Evolutionary conservation across 2,329 filamentous ascomycete genomes (phyloP).

Genomic region (Trichoderma oligosporum): DNA sequence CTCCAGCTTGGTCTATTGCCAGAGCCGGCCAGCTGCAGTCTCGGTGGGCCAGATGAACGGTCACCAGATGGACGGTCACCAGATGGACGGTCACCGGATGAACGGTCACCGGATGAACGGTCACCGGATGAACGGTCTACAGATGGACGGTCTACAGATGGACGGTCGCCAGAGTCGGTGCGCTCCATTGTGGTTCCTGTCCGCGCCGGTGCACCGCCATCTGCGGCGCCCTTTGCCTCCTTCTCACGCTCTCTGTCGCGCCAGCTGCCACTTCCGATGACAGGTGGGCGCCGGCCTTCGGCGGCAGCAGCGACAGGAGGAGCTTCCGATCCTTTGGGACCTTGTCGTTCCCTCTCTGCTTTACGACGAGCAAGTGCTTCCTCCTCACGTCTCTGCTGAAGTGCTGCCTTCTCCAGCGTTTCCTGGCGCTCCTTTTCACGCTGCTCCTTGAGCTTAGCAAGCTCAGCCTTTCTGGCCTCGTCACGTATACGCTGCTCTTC

Average conservation of each 20-base stretch:
- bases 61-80: conserved; percentile 45
- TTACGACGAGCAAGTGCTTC: conserved; percentile 76
- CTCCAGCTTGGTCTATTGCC: conserved; percentile 67
- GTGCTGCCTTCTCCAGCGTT: conserved; percentile 57
- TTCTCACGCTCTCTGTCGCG: conserved; percentile 38
- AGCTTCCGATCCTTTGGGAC: conserved; percentile 29
- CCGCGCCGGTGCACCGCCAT: conserved; percentile 25
- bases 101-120: conserved; percentile 38
- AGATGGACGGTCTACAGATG: conserved; percentile 40
- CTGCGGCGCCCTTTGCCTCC: conserved; percentile 29
- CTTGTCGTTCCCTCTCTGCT: conserved; percentile 56
- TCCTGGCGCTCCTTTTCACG: conserved; percentile 67
- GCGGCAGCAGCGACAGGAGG: not conserved
- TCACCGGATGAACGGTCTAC: conserved; percentile 45
- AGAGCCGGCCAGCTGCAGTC: conserved; percentile 56
- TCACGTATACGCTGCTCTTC: conserved; percentile 77
- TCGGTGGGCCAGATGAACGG: conserved; percentile 49
- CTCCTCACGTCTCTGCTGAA: conserved; percentile 80
- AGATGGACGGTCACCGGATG: conserved; percentile 43
- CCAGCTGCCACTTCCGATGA: conserved; percentile 41
- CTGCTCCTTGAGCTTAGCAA: conserved; percentile 64
- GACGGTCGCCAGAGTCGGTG: conserved; percentile 45
- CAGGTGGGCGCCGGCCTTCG: conserved; percentile 31
- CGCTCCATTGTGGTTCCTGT: conserved; percentile 39
- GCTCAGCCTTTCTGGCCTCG: conserved; percentile 70